Evolutionary conservation across 768 basidiomycete species (phyloP).

Genomic region (Amanita subjunquillea): DNA sequence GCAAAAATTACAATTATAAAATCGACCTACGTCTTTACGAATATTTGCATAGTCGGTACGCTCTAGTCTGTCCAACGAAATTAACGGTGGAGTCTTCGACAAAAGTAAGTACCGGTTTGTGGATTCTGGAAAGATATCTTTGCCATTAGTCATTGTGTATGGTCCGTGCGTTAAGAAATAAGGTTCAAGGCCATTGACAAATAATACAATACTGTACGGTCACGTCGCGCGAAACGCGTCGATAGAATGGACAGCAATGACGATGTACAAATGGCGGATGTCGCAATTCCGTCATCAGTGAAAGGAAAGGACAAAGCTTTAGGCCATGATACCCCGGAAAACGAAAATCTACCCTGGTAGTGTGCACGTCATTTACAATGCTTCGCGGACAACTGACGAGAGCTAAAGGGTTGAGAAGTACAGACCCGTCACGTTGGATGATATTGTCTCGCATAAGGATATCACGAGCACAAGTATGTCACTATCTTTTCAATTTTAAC

Average conservation of each 20-base stretch:
- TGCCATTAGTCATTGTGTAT: slow-evolving; percentile 30
- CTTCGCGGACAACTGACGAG: background rate
- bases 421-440: slow-evolving; percentile 80
- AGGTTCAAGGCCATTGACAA: slow-evolving; percentile 18
- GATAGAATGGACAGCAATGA: slow-evolving; percentile 47
- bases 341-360: slow-evolving; percentile 81
- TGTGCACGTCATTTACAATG: slow-evolving; percentile 12
- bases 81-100: slow-evolving; percentile 91
- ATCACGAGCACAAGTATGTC: slow-evolving; percentile 87
- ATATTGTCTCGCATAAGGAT: slow-evolving; percentile 95
- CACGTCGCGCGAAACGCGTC: slow-evolving; percentile 7
- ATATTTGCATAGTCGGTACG: slow-evolving; percentile 88
- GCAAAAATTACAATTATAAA: background rate
- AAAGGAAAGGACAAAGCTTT: slow-evolving; percentile 70
- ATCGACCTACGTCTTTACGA: slow-evolving; percentile 82
- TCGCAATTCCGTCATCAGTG: slow-evolving; percentile 20
- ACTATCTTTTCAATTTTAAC: background rate
- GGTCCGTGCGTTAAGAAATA: slow-evolving; percentile 28
- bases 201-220: slow-evolving; percentile 9
- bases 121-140: slow-evolving; percentile 9
- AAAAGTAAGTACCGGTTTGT: slow-evolving; percentile 53
- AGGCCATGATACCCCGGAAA: slow-evolving; percentile 30
- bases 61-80: slow-evolving; percentile 83
- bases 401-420: slow-evolving; percentile 91
- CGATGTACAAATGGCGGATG: slow-evolving; percentile 41